These are phyloP conservation scores for Fragaria vesca DNA, from an alignment of 306 rosid species.

Conservation along the genomic window DNA sequence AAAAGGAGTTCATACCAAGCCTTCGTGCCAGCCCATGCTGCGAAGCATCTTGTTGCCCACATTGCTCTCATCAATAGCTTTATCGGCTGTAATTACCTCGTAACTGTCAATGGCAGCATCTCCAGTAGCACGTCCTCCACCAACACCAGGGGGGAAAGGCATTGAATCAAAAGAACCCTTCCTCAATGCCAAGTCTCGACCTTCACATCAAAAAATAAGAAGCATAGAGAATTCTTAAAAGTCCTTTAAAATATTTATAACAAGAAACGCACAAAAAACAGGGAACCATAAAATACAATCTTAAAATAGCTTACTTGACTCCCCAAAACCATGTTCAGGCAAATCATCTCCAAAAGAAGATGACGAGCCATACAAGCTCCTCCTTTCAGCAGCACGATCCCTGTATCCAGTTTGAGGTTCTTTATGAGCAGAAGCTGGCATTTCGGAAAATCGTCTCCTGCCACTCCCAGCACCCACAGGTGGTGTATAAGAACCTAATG, in stretches of 20 bases:
- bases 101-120: slow-evolving; percentile 58
- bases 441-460: slow-evolving; percentile 86
- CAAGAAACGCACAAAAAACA: slow-evolving; percentile 23
- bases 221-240: slow-evolving; percentile 49
- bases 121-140: slow-evolving; percentile 82
- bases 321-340: slow-evolving; percentile 59
- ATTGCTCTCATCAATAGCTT: slow-evolving; percentile 89
- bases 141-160: slow-evolving; percentile 99
- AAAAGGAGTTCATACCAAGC: slow-evolving; percentile 76
- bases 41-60: slow-evolving; percentile 99
- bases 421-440: slow-evolving; percentile 73
- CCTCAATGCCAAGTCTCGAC: slow-evolving; percentile 69
- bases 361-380: slow-evolving; percentile 89
- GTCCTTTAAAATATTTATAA: slow-evolving; percentile 35
- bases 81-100: slow-evolving; percentile 86
- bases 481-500: slow-evolving; percentile 68
- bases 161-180: slow-evolving; percentile 78
- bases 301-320: slow-evolving; percentile 69
- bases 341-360: slow-evolving; percentile 56
- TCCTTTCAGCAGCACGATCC: slow-evolving; percentile 98
- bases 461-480: slow-evolving; percentile 66
- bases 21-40: slow-evolving; percentile 99
- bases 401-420: slow-evolving; percentile 74
- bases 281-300: slow-evolving; percentile 15
- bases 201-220: slow-evolving; percentile 57